phyloP scores from a whole-genome alignment of 495 filamentous ascomycete species.

The Pyronema omphalodes region DNA sequence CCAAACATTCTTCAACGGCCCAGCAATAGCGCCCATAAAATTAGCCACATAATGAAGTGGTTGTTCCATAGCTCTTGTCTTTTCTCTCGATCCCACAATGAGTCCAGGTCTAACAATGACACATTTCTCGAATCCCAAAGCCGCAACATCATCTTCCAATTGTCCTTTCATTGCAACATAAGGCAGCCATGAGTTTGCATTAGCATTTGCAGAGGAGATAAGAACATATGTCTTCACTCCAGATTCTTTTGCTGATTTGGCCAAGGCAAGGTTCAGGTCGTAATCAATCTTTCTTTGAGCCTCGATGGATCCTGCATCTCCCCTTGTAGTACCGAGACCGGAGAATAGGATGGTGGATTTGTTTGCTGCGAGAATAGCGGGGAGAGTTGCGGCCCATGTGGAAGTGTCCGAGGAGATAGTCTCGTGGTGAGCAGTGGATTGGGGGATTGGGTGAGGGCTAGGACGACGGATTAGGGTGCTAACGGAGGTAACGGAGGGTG shows the following conservation, averaged over 20 bases:
- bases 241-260: constrained; percentile 42
- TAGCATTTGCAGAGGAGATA: constrained; percentile 38
- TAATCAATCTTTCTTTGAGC: constrained; percentile 63
- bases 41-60: constrained; percentile 33
- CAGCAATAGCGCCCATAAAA: constrained; percentile 32
- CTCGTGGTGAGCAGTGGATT: constrained; percentile 31
- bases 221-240: constrained; percentile 51
- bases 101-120: constrained; percentile 59
- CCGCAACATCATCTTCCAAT: constrained; percentile 57
- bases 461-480: constrained; percentile 40
- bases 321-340: constrained; percentile 47
- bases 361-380: constrained; percentile 30
- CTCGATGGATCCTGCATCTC: constrained; percentile 45
- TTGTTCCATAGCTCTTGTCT: constrained; percentile 33
- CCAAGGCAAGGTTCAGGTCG: constrained; percentile 52
- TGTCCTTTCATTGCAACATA: constrained; percentile 64
- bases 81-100: constrained; percentile 50
- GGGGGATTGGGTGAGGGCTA: constrained; percentile 27
- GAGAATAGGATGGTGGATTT: constrained; percentile 44
- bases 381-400: constrained; percentile 39
- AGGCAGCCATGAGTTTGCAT: constrained; percentile 30
- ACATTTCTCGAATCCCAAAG: constrained; percentile 50
- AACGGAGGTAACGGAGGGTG: constrained; percentile 29
- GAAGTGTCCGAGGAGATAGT: constrained; percentile 30
- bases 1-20: constrained; percentile 40